Conservation (phyloP, 139 green algal genomes). For the Coelastrella sp. region DNA sequence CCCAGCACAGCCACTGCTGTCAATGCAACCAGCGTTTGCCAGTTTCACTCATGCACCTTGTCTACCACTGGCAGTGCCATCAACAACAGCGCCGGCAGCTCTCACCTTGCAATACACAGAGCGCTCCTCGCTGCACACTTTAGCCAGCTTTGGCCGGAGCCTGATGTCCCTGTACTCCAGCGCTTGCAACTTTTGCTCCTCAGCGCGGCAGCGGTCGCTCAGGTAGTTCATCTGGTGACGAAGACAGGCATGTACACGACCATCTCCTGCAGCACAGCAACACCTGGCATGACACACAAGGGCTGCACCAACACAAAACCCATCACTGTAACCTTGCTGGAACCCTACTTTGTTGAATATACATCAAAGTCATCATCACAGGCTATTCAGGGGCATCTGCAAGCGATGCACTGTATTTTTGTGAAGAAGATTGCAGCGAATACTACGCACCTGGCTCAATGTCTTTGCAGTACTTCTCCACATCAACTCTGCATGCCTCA, state of each 20-base stretch:
- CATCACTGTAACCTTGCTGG: no score
- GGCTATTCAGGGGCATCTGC: no score
- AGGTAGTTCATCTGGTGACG: constrained; percentile 54
- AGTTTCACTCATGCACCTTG: no score
- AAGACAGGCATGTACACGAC: constrained; percentile 84
- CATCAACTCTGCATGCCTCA: constrained; percentile 79
- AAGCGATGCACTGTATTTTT: neutral
- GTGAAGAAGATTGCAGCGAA: neutral
- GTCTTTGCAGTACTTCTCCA: constrained; percentile 80
- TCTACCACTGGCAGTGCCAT: no score
- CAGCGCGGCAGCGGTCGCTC: constrained; percentile 66
- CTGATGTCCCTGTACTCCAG: constrained; percentile 72
- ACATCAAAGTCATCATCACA: no score
- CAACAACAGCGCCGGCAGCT: no score
- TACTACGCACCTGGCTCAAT: constrained; percentile 64
- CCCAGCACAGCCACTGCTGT: no score
- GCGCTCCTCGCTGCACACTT: constrained; percentile 83
- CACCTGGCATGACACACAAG: neutral
- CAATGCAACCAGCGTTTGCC: no score
- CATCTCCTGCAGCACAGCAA: constrained; percentile 56
- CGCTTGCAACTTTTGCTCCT: constrained; percentile 80
- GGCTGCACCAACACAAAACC: no score
- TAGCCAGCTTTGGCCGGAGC: constrained; percentile 77
- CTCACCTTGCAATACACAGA: constrained; percentile 80
- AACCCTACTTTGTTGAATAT: no score